Conservation (phyloP, 2,329 filamentous ascomycete species). For the Phialophora macrospora region DNA sequence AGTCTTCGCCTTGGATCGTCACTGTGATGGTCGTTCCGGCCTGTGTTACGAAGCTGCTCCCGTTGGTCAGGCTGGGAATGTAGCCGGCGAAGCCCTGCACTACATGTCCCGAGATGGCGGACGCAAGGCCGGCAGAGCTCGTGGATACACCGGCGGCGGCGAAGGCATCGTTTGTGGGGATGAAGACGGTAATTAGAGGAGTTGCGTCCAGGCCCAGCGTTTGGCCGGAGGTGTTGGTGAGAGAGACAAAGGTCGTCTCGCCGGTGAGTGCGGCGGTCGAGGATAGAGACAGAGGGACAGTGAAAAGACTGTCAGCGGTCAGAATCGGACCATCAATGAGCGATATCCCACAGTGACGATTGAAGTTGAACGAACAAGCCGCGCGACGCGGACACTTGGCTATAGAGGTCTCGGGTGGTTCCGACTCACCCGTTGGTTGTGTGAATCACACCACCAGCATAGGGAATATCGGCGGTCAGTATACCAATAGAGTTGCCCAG, state of each 20-base stretch:
- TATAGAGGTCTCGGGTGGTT: not conserved
- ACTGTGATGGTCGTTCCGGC: conserved; percentile 16
- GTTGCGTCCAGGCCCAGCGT: conserved; percentile 3
- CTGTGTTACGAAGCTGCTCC: conserved; percentile 8
- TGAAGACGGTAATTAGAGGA: conserved; percentile 18
- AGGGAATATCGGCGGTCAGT: conserved; percentile 14
- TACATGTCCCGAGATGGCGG: conserved; percentile 9
- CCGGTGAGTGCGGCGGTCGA: conserved; percentile 9
- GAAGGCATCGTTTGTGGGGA: conserved; percentile 15
- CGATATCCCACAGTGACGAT: not conserved
- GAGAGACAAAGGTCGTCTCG: conserved; percentile 13
- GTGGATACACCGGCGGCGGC: conserved; percentile 6
- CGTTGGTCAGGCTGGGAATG: conserved; percentile 7
- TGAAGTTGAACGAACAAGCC: not conserved
- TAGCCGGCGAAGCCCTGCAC: conserved; percentile 14
- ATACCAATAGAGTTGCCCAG: conserved; percentile 12
- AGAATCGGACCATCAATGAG: not conserved
- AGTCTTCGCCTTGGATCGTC: conserved; percentile 14
- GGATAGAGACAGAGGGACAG: conserved; percentile 10
- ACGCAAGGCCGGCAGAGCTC: not conserved
- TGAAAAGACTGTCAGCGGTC: conserved; percentile 9
- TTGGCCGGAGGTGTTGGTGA: conserved; percentile 9
- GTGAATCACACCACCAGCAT: conserved; percentile 12
- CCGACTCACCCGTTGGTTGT: conserved; percentile 14
- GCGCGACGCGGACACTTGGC: not conserved